These are phyloP conservation scores for Geoglossum cookeanum DNA, from an alignment of 2,329 filamentous ascomycete genomes.

Conservation along the genomic window DNA sequence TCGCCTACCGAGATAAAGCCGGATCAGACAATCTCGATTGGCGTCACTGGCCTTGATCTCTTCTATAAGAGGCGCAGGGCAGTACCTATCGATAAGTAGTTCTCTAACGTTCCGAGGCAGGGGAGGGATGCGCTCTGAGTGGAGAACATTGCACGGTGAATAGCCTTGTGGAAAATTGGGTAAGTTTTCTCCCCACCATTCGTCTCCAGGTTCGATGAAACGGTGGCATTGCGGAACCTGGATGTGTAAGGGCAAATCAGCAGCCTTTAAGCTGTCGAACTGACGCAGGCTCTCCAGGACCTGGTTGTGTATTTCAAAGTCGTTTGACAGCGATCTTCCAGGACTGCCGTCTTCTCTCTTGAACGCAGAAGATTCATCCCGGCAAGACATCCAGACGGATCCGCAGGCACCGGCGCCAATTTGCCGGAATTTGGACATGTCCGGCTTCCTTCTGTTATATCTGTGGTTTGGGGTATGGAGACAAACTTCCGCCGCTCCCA, in stretches of 20 bases:
- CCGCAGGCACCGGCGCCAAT: slow-evolving; percentile 19
- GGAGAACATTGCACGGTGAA: slow-evolving; percentile 18
- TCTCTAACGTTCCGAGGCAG: slow-evolving; percentile 14
- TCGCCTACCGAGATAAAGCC: background rate
- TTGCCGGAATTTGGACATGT: slow-evolving; percentile 9
- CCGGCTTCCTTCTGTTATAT: background rate
- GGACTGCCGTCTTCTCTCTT: slow-evolving; percentile 20
- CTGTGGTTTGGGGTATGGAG: background rate
- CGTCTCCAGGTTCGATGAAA: slow-evolving; percentile 12
- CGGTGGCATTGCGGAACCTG: slow-evolving; percentile 13
- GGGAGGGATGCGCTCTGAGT: slow-evolving; percentile 14
- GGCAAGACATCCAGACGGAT: slow-evolving; percentile 16
- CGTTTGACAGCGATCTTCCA: slow-evolving; percentile 15
- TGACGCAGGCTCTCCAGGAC: slow-evolving; percentile 9
- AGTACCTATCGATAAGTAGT: slow-evolving; percentile 18
- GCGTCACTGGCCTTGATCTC: slow-evolving; percentile 9
- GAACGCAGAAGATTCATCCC: slow-evolving; percentile 10
- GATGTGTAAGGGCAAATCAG: background rate
- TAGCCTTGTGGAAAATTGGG: slow-evolving; percentile 15
- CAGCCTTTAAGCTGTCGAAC: background rate
- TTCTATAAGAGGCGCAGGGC: slow-evolving; percentile 11
- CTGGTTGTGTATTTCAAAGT: slow-evolving; percentile 17
- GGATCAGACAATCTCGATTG: slow-evolving; percentile 6
- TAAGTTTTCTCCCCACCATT: slow-evolving; percentile 16
- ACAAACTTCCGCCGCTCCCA: background rate